Evolutionary conservation across 1,284 basidiomycete species (phyloP).

Genomic region (Sporisorium iseilematis-ciliati): DNA sequence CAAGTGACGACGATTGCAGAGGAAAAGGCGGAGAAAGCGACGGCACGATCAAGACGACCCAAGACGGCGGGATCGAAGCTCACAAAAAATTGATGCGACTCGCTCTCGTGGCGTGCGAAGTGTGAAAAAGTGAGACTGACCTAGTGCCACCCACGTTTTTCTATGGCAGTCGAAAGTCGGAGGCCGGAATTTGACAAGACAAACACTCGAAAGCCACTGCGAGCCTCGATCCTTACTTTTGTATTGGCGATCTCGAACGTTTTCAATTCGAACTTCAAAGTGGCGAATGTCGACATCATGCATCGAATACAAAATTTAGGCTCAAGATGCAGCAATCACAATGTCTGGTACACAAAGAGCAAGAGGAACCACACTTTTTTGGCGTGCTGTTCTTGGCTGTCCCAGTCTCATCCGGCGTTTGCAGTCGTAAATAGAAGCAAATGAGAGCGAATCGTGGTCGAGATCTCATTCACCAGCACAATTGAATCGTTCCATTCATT

Average conservation of each 20-base stretch:
- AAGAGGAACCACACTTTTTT: no score
- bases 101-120: background rate
- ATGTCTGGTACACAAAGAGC: background rate
- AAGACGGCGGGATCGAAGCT: slow-evolving; percentile 14
- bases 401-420: no score
- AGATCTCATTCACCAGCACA: no score
- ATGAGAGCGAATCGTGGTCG: no score
- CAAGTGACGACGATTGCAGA: background rate
- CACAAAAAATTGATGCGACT: no score
- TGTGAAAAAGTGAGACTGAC: background rate
- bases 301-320: slow-evolving; percentile 15
- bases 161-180: background rate
- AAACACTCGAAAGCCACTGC: slow-evolving; percentile 5
- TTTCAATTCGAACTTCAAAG: background rate
- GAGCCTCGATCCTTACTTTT: slow-evolving; percentile 36
- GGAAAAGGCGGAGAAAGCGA: no score
- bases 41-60: slow-evolving; percentile 5
- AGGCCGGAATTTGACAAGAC: slow-evolving; percentile 22
- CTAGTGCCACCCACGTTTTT: slow-evolving; percentile 5
- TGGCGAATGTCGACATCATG: slow-evolving; percentile 7
- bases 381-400: no score
- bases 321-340: slow-evolving; percentile 10
- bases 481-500: no score
- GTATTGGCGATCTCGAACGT: slow-evolving; percentile 28
- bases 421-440: no score